Evolutionary conservation across 2,329 filamentous ascomycete species (phyloP).

Genomic region (Paracoccidioides brasiliensis): DNA sequence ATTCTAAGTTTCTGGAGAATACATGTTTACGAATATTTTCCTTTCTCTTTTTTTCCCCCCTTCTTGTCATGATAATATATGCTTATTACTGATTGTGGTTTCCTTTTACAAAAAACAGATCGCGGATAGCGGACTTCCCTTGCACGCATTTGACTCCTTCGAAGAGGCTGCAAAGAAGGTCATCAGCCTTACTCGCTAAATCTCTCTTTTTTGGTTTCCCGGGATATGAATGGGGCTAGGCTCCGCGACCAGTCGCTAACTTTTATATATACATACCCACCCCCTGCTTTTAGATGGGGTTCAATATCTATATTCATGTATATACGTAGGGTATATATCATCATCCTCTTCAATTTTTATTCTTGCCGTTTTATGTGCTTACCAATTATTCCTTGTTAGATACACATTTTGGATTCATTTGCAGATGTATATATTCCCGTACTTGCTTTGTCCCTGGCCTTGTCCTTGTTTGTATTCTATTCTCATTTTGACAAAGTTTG

Average conservation of each 20-base stretch:
- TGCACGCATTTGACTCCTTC: slow-evolving; percentile 63
- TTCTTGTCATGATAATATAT: not conserved
- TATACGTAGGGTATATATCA: too few species aligned
- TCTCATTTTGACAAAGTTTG: not conserved
- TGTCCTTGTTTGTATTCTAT: too few species aligned
- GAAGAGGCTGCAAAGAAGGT: slow-evolving; percentile 58
- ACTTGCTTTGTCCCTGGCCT: not conserved
- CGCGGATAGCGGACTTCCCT: slow-evolving; percentile 50
- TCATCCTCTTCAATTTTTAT: too few species aligned
- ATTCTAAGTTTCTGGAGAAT: not conserved
- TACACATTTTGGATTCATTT: not conserved
- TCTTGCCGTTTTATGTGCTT: too few species aligned
- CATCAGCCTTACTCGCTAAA: slow-evolving; percentile 40
- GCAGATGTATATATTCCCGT: not conserved
- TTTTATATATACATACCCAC: too few species aligned
- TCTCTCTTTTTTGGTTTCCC: not conserved
- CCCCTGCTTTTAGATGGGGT: too few species aligned
- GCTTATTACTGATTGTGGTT: not conserved
- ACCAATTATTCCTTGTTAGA: not conserved
- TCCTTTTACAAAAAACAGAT: slow-evolving; percentile 32
- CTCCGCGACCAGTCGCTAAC: too few species aligned
- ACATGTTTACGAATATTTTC: not conserved
- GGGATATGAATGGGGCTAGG: too few species aligned
- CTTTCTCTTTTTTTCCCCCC: not conserved
- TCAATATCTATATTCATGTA: too few species aligned